Conservation (phyloP, 2,329 filamentous ascomycete species). For the Coniella vitis region DNA sequence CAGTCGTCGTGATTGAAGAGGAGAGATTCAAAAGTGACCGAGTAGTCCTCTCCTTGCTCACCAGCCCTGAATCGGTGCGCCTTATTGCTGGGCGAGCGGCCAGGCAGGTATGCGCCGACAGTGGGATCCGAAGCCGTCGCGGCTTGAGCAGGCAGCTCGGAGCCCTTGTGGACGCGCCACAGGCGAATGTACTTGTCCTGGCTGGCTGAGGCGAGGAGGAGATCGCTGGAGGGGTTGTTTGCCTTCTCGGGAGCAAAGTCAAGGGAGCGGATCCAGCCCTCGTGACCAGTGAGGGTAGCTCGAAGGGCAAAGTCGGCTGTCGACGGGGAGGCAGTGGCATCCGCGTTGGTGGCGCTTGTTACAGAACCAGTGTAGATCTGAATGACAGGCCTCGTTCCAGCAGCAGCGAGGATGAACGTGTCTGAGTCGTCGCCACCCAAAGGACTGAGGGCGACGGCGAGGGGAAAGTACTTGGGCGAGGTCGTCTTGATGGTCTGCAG, state of each 20-base stretch:
- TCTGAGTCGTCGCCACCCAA: slow-evolving; percentile 47
- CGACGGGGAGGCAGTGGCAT: neutral
- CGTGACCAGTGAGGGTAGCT: slow-evolving; percentile 78
- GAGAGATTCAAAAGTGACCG: slow-evolving; percentile 86
- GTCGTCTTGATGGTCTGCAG: slow-evolving; percentile 63
- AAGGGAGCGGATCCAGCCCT: slow-evolving; percentile 88
- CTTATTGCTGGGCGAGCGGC: slow-evolving; percentile 81
- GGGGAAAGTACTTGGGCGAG: slow-evolving; percentile 71
- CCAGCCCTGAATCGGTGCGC: slow-evolving; percentile 65
- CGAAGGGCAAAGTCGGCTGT: slow-evolving; percentile 56
- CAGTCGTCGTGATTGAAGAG: slow-evolving; percentile 95
- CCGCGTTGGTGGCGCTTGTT: slow-evolving; percentile 21
- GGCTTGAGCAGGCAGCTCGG: slow-evolving; percentile 52
- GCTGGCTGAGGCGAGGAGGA: slow-evolving; percentile 85
- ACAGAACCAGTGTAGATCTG: slow-evolving; percentile 59
- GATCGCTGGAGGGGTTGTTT: slow-evolving; percentile 48
- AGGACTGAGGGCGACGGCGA: slow-evolving; percentile 63
- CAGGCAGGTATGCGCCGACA: slow-evolving; percentile 51
- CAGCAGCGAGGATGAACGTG: slow-evolving; percentile 65
- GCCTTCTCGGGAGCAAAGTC: slow-evolving; percentile 63
- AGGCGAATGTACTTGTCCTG: slow-evolving; percentile 96
- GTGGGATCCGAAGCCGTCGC: slow-evolving; percentile 49
- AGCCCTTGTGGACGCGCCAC: slow-evolving; percentile 75
- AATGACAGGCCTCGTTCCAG: slow-evolving; percentile 74
- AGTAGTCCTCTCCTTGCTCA: slow-evolving; percentile 51